Evolutionary conservation across 371 early-diverging fungal species (phyloP), one percentile per base, ranked within the genome.

Genomic region (Mucor indicus): DNA sequence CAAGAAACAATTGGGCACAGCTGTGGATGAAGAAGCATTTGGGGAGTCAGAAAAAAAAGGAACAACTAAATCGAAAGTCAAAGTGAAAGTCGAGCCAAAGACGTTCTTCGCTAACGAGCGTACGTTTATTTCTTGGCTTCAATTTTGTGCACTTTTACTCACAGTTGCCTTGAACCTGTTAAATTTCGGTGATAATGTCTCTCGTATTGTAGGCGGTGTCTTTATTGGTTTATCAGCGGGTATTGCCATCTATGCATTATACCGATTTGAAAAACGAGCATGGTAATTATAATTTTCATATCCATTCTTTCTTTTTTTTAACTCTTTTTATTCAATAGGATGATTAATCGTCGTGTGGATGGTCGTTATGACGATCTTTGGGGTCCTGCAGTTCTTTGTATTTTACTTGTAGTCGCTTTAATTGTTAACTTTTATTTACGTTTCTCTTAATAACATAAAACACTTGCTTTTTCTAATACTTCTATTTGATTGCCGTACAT

Each of bases 61-160:
- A 12, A 29, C 4, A 33, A 33, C 10, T 15, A 13, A 40, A 51
- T 22, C 22, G 36, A 65, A 60, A 22, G 52, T 57, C 3, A 60
- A 62, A 38, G 59, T 61, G 0, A 49, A 69, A 31, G 64, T 81
- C 0, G 93, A 94, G 42, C 89, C 95, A 6, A 98, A 98, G 67
- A 91, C 91, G n/a, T 92, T 89, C 64, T 92, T 96, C 69, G 92
- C 96, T 17, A 96, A 96, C 59, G 96, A 96, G 69, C 79, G 96
- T 51, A 96, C 96, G 3, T 95, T 91, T 57, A 79, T 96, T 50
- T 81, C 82, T 23, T 95, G 96, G 96, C 78, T 93, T 32, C 89
- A 90, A 48, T 79, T 87, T 38, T 82, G 87, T 58, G 84, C 86
- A 21, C 58, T 86, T 24, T 48, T 90, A 22, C 77, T 89, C n/a